A percentile compares a stretch with the other conserved stretches of the same genome.
Conservation (phyloP, 495 filamentous ascomycete species). For the Cenococcum geophilum region DNA sequence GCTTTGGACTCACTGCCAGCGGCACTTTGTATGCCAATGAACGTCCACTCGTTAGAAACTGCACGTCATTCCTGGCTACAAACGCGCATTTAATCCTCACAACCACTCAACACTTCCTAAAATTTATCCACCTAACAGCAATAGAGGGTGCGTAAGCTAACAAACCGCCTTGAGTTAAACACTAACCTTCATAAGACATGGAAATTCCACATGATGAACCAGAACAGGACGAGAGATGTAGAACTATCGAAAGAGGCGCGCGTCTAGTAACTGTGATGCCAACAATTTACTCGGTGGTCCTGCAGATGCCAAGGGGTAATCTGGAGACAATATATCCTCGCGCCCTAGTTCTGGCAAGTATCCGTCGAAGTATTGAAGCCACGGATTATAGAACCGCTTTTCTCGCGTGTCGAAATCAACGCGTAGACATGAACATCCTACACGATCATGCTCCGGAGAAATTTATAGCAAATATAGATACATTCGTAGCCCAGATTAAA, state of each 20-base stretch:
- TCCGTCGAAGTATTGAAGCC: slow-evolving; percentile 68
- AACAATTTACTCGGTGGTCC: slow-evolving; percentile 67
- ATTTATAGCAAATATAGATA: slow-evolving; percentile 65
- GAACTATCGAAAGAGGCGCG: slow-evolving; percentile 85
- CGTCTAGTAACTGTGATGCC: slow-evolving; percentile 85
- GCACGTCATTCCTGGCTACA: slow-evolving; percentile 83
- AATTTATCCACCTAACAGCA: slow-evolving; percentile 77
- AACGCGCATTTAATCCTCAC: slow-evolving; percentile 82
- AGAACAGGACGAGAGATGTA: slow-evolving; percentile 84
- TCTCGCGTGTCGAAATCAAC: slow-evolving; percentile 77
- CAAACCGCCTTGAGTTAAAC: not conserved
- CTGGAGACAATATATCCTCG: slow-evolving; percentile 92
- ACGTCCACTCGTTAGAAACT: slow-evolving; percentile 66
- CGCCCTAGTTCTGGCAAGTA: slow-evolving; percentile 83
- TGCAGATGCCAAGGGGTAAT: slow-evolving; percentile 94
- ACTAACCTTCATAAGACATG: slow-evolving; percentile 48
- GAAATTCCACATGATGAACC: slow-evolving; percentile 83
- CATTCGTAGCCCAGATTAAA: slow-evolving; percentile 83
- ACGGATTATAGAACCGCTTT: slow-evolving; percentile 82
- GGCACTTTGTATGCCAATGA: slow-evolving; percentile 77
- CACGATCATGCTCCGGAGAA: slow-evolving; percentile 83
- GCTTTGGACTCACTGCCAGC: slow-evolving; percentile 60
- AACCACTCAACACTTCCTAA: slow-evolving; percentile 82
- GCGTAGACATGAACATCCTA: slow-evolving; percentile 97
- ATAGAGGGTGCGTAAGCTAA: slow-evolving; percentile 51